Conservation (phyloP, 2,329 filamentous ascomycete genomes). For the Penicillium rolfsii region DNA sequence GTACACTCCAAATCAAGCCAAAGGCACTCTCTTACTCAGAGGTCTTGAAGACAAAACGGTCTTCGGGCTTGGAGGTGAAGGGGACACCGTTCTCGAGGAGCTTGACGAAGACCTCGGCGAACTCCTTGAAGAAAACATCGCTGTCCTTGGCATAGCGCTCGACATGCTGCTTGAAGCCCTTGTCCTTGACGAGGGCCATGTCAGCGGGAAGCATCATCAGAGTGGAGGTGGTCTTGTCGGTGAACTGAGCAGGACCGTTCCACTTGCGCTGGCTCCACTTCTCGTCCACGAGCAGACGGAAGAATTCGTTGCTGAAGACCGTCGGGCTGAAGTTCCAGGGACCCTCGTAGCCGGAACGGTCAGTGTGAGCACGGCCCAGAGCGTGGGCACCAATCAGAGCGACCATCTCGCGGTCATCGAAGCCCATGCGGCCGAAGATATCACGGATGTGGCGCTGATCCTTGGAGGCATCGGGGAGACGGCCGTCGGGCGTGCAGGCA, state of each 20-base stretch:
- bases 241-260: conserved; percentile 87
- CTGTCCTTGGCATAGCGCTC: conserved; percentile 91
- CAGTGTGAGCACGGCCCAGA: conserved; percentile 84
- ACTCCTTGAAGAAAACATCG: conserved; percentile 91
- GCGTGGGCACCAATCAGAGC: conserved; percentile 85
- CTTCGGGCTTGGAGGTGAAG: conserved; percentile 69
- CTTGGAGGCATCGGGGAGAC: conserved; percentile 80
- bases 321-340: conserved; percentile 93
- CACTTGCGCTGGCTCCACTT: conserved; percentile 93
- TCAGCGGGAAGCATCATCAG: conserved; percentile 99
- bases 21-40: conserved; percentile 35
- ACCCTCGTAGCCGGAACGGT: conserved; percentile 84
- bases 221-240: conserved; percentile 82
- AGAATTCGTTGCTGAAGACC: conserved; percentile 93
- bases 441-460: conserved; percentile 78
- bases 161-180: conserved; percentile 77
- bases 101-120: conserved; percentile 74
- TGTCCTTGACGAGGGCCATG: conserved; percentile 83
- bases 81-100: conserved; percentile 95
- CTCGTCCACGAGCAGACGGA: conserved; percentile 81
- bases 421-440: conserved; percentile 97
- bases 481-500: conserved; percentile 91
- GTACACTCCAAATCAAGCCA: conserved; percentile 2
- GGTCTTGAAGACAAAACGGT: conserved; percentile 67
- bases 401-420: conserved; percentile 95